Base-by-base conservation (phyloP, 208 protist genomes). In the Phytomonas sp. region DNA sequence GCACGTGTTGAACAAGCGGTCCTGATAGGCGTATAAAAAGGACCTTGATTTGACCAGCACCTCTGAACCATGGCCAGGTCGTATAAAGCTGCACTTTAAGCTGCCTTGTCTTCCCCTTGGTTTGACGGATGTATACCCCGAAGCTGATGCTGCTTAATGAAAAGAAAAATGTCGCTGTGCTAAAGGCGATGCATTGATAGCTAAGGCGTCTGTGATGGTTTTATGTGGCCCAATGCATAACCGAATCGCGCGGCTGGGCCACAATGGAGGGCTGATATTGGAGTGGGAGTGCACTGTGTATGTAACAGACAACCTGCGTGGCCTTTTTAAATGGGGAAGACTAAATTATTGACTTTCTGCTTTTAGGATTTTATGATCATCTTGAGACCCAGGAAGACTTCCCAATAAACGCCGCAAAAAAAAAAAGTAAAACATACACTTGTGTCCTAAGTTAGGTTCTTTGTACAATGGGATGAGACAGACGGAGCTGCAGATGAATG, bases 311-410 rank as follows among this genome's bases (percentile, higher is more conserved):
- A 23, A 23, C 23, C 20, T 26, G 26, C 46, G 2, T 56, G 46
- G 0, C 6, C 20, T 56, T 56, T 56, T 56, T 26, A 26, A 26
- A 71, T 0, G 4, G 1, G 69, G 61, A 31, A 65, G 37, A 23
- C 17, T 1, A 65, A 65, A 36, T 69, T 66, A 71, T n/a, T 71
- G 23, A 23, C 5, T 71, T 71, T 71, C 7, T 20, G 13, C 36
- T 20, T 7, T 43, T 51, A 37, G 20, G 46, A 56, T 66, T 71
- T 62, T 61, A 51, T 59, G 73, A 37, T 28, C 53, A 72, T 56
- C 20, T 60, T 43, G 32, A 0, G 32, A n/a, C 4, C 4, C 26
- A 30, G 36, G 17, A 65, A 51, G 64, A 59, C 40, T 17, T 28
- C 37, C 63, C 20, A 26, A 56, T 56, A 6, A 56, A 11, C 6